phyloP scores from a whole-genome alignment of 2,329 filamentous ascomycete genomes.

The Hirsutella thompsonii region DNA sequence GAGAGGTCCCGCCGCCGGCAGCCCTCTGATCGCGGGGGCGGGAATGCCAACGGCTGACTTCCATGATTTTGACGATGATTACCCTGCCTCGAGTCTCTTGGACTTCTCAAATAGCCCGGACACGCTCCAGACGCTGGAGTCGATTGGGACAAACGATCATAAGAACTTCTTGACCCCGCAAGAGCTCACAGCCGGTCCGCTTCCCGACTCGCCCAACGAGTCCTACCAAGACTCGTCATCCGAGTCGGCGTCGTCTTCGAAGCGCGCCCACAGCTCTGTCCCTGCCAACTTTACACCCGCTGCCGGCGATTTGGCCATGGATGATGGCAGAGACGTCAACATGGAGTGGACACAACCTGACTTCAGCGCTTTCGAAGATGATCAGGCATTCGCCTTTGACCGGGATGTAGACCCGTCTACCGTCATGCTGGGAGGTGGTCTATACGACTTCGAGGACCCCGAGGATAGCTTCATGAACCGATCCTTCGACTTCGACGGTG shows the following conservation, averaged over 20 bases:
- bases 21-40: conserved; percentile 25
- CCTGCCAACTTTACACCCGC: conserved; percentile 30
- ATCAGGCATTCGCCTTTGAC: conserved; percentile 21
- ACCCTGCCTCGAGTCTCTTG: conserved; percentile 18
- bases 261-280: conserved; percentile 31
- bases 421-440: conserved; percentile 11
- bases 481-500: conserved; percentile 45
- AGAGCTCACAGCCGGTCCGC: conserved; percentile 15
- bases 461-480: conserved; percentile 33
- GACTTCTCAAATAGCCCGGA: conserved; percentile 24
- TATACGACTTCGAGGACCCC: conserved; percentile 19
- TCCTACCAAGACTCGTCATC: conserved; percentile 37
- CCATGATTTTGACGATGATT: conserved; percentile 24
- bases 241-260: conserved; percentile 35
- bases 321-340: conserved; percentile 24
- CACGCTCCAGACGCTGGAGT: conserved; percentile 20
- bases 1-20: conserved; percentile 17
- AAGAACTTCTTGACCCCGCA: conserved; percentile 20
- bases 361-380: conserved; percentile 23
- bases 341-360: conserved; percentile 28
- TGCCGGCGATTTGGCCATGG: conserved; percentile 29
- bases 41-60: conserved; percentile 23
- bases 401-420: conserved; percentile 11
- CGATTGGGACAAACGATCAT: conserved; percentile 15
- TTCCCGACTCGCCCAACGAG: conserved; percentile 26